Base-by-base conservation (phyloP, 352 stramenopile species). In the Paralagenidium karlingii region DNA sequence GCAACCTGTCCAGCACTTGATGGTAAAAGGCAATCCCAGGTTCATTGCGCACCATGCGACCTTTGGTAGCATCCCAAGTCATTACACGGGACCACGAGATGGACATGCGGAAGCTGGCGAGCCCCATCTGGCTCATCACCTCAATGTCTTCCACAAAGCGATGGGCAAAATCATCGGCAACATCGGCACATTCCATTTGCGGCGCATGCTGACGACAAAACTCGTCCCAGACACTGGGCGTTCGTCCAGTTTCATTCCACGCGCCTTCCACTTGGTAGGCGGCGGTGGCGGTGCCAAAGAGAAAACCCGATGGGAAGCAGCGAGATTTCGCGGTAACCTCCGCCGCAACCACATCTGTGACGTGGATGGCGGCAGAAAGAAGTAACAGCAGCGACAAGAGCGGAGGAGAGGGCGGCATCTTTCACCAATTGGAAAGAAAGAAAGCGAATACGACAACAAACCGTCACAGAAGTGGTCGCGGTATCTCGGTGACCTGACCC, bases 141-240 rank as follows among this genome's bases (percentile, higher is more conserved):
- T 79, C 49, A n/a, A 98, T 70, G 56, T 98, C 94, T 28, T 89
- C 49, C 28, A 81, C 51, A 52, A 81, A 95, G 27, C 68, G 65
- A 56, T 97, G 71, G 49, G 94, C 92, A 47, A 96, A 92, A 62
- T 98, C 91, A 60, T 90, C 92, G 5, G 87, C 88, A 13, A 97
- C 63, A 53, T 97, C 81, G 22, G 88, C 92, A 15, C 60, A 95
- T 24, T 89, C 66, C 18, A 78, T 43, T 39, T 84, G 59, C 20
- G 66, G 48, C 16, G 82, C 56, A 24, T 62, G 54, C 11, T 61
- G 58, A 25, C 65, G 65, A 33, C 76, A 94, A 49, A 86, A 98
- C 16, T 77, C 81, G 66, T 98, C 92, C 94, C 94, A 98, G 38
- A 97, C 96, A 31, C 63, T 77, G 18, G 57, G 43, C 26, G 79